Percentiles rank a stretch among this genome's conserved stretches.
phyloP scores from a whole-genome alignment of 352 stramenopile species.

The Pythium sp. region DNA sequence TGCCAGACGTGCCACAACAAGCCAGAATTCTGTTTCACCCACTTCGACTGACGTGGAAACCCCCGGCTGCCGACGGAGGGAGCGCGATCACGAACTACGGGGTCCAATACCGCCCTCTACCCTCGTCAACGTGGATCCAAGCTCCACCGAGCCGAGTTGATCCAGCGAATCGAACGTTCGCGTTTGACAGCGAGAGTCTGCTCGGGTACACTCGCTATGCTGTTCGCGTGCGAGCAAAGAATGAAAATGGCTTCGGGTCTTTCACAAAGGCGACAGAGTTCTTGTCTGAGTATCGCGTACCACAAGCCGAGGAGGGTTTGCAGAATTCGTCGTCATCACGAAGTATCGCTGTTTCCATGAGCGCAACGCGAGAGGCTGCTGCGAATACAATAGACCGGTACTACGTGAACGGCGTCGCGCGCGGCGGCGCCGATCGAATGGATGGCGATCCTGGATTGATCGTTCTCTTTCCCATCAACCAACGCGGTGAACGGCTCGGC shows the following conservation, averaged over 20 bases:
- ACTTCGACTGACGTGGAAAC: slow-evolving; percentile 33
- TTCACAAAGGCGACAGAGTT: slow-evolving; percentile 34
- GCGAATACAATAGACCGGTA: slow-evolving; percentile 53
- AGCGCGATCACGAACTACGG: slow-evolving; percentile 32
- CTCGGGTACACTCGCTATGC: slow-evolving; percentile 40
- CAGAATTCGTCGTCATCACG: background rate
- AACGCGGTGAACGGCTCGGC: slow-evolving; percentile 33
- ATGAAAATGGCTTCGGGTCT: slow-evolving; percentile 20
- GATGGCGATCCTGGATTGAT: slow-evolving; percentile 52
- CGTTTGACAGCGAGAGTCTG: slow-evolving; percentile 14
- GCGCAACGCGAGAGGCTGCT: slow-evolving; percentile 25
- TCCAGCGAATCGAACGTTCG: background rate
- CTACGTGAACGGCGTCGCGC: slow-evolving; percentile 58
- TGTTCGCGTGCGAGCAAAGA: slow-evolving; percentile 37
- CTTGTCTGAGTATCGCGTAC: slow-evolving; percentile 31
- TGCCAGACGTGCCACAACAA: slow-evolving; percentile 24
- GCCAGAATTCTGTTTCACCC: background rate
- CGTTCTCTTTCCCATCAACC: slow-evolving; percentile 57
- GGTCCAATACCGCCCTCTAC: slow-evolving; percentile 34
- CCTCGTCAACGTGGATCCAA: slow-evolving; percentile 48
- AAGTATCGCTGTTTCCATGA: slow-evolving; percentile 11
- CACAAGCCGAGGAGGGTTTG: background rate
- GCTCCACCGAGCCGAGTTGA: slow-evolving; percentile 9
- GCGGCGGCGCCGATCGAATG: slow-evolving; percentile 32
- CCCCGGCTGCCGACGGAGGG: slow-evolving; percentile 28